Percentiles rank a stretch among this genome's conserved stretches.
These are phyloP conservation scores for Hypoxylon crocopeplum DNA, from an alignment of 495 filamentous ascomycete species.

Conservation along the genomic window DNA sequence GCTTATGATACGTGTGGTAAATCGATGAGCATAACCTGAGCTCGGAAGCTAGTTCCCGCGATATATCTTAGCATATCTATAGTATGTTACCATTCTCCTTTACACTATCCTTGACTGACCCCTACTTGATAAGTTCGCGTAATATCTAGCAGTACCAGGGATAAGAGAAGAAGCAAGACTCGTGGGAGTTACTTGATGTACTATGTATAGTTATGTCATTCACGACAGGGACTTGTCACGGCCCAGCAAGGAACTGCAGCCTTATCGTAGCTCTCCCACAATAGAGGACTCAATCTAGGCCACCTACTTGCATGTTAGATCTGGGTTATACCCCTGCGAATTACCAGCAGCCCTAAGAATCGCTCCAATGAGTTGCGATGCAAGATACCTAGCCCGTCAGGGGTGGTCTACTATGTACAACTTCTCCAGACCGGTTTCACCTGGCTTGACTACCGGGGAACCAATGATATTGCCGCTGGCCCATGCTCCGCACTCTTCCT, in stretches of 20 bases:
- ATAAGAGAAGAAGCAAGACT: not conserved
- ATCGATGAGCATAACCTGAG: not conserved
- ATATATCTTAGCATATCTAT: not conserved
- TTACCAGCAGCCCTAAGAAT: not conserved
- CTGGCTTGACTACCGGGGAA: too few relatives aligned
- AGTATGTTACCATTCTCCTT: too few relatives aligned
- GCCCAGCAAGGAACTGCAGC: not conserved
- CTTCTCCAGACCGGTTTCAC: too few relatives aligned
- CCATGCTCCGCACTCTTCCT: too few relatives aligned
- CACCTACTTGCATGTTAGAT: slow-evolving; percentile 4
- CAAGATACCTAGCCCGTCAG: too few relatives aligned
- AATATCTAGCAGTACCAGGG: too few relatives aligned
- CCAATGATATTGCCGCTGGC: too few relatives aligned
- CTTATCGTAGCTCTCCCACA: not conserved
- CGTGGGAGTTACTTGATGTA: not conserved
- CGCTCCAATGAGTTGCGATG: not conserved
- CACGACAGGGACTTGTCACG: not conserved
- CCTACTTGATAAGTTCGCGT: too few relatives aligned
- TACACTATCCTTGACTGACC: too few relatives aligned
- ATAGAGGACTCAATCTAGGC: not conserved
- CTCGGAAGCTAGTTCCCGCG: not conserved
- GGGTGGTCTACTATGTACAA: too few relatives aligned
- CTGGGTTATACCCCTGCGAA: not conserved
- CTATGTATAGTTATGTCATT: not conserved
- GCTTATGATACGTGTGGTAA: not conserved